Percentiles rank a stretch among this genome's conserved stretches.
These are phyloP conservation scores for Sanghuangporus baumii DNA, from an alignment of 1,284 basidiomycete genomes.

Conservation along the genomic window DNA sequence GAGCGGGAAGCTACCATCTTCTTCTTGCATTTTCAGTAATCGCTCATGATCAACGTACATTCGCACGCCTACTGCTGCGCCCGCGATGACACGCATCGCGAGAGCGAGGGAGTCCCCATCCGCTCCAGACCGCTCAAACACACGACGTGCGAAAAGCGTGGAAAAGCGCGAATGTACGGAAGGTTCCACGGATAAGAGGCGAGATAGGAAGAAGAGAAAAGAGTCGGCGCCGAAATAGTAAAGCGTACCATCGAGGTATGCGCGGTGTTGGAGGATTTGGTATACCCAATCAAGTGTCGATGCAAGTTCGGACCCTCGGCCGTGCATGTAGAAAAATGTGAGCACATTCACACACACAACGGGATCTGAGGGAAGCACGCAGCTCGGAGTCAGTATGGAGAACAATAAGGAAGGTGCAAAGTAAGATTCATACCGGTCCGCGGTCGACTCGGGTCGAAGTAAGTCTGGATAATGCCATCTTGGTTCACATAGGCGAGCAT, in stretches of 20 bases:
- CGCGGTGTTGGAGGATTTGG: constrained; percentile 15
- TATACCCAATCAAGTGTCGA: constrained; percentile 19
- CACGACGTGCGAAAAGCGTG: constrained; percentile 10
- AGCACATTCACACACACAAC: constrained; percentile 20
- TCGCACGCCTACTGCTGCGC: constrained; percentile 11
- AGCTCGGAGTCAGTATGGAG: not conserved
- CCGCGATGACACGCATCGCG: constrained; percentile 21
- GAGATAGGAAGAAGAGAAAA: constrained; percentile 21
- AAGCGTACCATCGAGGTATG: constrained; percentile 20
- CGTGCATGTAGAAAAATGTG: constrained; percentile 20
- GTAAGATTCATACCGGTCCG: constrained; percentile 30
- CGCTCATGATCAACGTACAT: constrained; percentile 15
- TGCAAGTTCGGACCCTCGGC: constrained; percentile 16
- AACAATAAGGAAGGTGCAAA: not conserved
- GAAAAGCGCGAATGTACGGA: constrained; percentile 3
- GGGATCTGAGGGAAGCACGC: constrained; percentile 13
- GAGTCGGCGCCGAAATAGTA: constrained; percentile 19
- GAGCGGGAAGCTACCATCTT: constrained; percentile 19
- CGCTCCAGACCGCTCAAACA: constrained; percentile 16
- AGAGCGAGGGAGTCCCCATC: constrained; percentile 16
- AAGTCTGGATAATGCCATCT: constrained; percentile 50
- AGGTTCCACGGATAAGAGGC: constrained; percentile 14
- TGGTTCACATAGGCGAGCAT: constrained; percentile 43
- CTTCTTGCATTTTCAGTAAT: constrained; percentile 17
- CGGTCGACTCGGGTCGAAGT: constrained; percentile 47